phyloP scores from a whole-genome alignment of 176 grass and related monocot species.

The Rhipidocladum racemiflorum region DNA sequence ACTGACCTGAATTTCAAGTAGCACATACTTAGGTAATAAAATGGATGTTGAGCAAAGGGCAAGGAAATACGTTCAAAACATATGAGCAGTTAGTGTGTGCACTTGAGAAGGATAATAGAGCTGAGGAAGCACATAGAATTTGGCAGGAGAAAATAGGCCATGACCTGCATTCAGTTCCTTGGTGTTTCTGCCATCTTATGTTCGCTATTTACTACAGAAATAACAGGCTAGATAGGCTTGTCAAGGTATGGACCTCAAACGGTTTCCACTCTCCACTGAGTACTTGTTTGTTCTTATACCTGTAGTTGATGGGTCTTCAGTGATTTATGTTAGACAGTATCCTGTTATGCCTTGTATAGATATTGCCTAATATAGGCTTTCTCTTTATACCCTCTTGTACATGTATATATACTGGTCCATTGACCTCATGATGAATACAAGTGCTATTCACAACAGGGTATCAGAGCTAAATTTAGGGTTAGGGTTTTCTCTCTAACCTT shows the following conservation, averaged over 20 bases:
- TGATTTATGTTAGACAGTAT: too few species aligned
- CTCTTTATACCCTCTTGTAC: too few species aligned
- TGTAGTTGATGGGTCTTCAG: not conserved
- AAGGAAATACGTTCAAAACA: slow-evolving; percentile 79
- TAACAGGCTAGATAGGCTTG: slow-evolving; percentile 71
- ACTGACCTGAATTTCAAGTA: slow-evolving; percentile 1
- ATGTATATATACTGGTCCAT: too few species aligned
- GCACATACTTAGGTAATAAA: slow-evolving; percentile 62
- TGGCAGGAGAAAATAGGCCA: slow-evolving; percentile 75
- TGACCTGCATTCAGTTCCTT: slow-evolving; percentile 75
- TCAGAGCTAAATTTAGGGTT: too few species aligned
- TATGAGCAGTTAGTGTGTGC: slow-evolving; percentile 75
- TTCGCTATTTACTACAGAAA: slow-evolving; percentile 87
- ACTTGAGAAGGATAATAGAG: slow-evolving; percentile 94
- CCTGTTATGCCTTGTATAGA: too few species aligned
- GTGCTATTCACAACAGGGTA: too few species aligned
- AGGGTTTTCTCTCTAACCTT: too few species aligned
- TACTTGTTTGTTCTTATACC: not conserved
- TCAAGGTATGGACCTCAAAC: slow-evolving; percentile 49
- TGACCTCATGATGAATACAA: too few species aligned
- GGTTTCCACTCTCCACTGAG: not conserved
- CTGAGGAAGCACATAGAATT: slow-evolving; percentile 81
- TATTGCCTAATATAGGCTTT: too few species aligned
- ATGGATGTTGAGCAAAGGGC: slow-evolving; percentile 96
- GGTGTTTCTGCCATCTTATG: slow-evolving; percentile 79